A percentile compares a stretch with the other conserved stretches of the same genome.
Conservation (phyloP, 108 stramenopile species). For the Mediolabrus comicus region DNA sequence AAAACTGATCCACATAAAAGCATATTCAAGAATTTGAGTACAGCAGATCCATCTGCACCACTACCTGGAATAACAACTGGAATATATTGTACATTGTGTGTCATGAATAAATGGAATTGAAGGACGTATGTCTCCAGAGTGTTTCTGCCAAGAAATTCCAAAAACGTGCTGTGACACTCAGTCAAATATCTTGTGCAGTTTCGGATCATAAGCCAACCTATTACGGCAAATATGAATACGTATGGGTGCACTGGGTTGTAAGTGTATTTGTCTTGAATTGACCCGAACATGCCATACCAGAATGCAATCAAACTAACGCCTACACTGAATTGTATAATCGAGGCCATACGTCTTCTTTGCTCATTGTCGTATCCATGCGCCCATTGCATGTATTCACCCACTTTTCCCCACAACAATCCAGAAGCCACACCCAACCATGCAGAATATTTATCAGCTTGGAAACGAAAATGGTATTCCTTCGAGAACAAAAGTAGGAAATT, state of each 20-base stretch:
- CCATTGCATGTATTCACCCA: slow-evolving; percentile 60
- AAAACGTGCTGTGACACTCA: slow-evolving; percentile 60
- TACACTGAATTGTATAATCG: slow-evolving; percentile 43
- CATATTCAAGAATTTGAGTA: slow-evolving; percentile 59
- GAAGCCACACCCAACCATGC: slow-evolving; percentile 63
- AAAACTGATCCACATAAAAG: slow-evolving; percentile 58
- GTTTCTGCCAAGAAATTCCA: slow-evolving; percentile 87
- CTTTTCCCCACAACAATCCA: slow-evolving; percentile 57
- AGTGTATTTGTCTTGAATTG: slow-evolving; percentile 65
- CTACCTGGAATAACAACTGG: slow-evolving; percentile 66
- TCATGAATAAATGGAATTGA: slow-evolving; percentile 94
- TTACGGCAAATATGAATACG: slow-evolving; percentile 78
- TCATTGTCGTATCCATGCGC: slow-evolving; percentile 50
- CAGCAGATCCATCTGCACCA: slow-evolving; percentile 47
- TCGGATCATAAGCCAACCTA: slow-evolving; percentile 88
- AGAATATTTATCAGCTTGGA: slow-evolving; percentile 69
- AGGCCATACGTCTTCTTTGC: slow-evolving; percentile 19
- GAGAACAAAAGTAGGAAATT: slow-evolving; percentile 57
- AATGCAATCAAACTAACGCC: slow-evolving; percentile 49
- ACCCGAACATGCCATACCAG: slow-evolving; percentile 64
- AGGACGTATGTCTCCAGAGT: slow-evolving; percentile 94
- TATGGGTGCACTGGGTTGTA: slow-evolving; percentile 92
- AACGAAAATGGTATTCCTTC: slow-evolving; percentile 67
- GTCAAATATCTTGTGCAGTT: slow-evolving; percentile 81
- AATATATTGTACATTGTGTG: slow-evolving; percentile 69